Evolutionary conservation across 78 protist genomes (phyloP).

Genomic region (Guillardia theta): DNA sequence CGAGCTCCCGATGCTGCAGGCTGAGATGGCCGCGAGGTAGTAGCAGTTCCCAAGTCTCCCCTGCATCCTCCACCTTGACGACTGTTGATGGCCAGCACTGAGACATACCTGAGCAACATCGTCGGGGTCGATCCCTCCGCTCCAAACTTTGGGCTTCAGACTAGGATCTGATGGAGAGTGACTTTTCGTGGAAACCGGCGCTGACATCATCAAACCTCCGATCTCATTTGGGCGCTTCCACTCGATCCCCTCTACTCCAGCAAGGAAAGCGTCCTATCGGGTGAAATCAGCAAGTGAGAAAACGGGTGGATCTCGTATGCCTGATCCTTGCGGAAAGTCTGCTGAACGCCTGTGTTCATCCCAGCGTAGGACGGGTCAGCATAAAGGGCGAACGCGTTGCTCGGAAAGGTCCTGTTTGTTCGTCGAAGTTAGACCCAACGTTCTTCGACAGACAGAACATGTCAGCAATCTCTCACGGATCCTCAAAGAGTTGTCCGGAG

Average conservation of each 20-base stretch:
- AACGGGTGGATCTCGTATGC: not conserved
- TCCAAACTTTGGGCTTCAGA: not conserved
- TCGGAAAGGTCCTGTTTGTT: not conserved
- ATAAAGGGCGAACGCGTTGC: not conserved
- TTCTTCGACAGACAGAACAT: too few relatives aligned
- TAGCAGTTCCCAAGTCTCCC: constrained; percentile 26
- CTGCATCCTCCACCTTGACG: not conserved
- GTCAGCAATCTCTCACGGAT: too few relatives aligned
- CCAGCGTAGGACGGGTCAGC: not conserved
- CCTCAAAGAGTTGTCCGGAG: too few relatives aligned
- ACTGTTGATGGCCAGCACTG: not conserved
- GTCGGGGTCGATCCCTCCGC: not conserved
- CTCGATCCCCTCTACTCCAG: not conserved
- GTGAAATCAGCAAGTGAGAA: not conserved
- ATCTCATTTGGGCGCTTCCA: not conserved
- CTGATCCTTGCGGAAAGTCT: not conserved
- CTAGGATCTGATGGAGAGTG: not conserved
- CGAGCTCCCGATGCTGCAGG: not conserved
- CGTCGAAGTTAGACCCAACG: too few relatives aligned
- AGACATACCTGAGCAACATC: not conserved
- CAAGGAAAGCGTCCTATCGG: not conserved
- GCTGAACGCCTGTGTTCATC: not conserved
- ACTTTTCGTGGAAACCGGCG: not conserved
- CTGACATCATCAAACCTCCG: not conserved
- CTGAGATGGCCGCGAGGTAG: not conserved